Evolutionary conservation across 176 grass and related monocot genomes (phyloP).

Genomic region (Zizania latifolia): DNA sequence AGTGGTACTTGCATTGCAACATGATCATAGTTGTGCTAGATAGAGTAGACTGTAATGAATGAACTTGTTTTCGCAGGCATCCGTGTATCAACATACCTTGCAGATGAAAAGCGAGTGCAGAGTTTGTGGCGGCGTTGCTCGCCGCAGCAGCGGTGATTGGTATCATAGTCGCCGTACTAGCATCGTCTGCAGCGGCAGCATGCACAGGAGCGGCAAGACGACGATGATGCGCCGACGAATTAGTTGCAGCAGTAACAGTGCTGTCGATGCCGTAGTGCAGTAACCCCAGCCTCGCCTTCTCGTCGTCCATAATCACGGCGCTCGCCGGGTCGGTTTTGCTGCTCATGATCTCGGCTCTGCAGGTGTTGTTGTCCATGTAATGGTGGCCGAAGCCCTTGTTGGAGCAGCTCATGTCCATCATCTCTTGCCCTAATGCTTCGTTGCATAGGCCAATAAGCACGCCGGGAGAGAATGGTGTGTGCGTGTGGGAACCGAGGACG

Average conservation of each 20-base stretch:
- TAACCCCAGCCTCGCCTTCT: slow-evolving; percentile 34
- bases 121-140: slow-evolving; percentile 10
- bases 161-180: background rate
- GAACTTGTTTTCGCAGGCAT: background rate
- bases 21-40: background rate
- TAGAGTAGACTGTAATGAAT: too few relatives aligned
- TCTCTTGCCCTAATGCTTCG: slow-evolving; percentile 25
- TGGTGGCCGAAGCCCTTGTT: too few relatives aligned
- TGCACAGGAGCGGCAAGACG: background rate
- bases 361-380: background rate
- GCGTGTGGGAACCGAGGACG: slow-evolving; percentile 22
- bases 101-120: slow-evolving; percentile 35
- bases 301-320: slow-evolving; percentile 37
- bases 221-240: background rate
- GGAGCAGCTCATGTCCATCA: too few relatives aligned
- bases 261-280: slow-evolving; percentile 40
- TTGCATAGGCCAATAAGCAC: slow-evolving; percentile 21
- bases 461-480: background rate
- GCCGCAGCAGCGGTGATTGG: slow-evolving; percentile 1
- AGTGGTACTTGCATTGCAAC: background rate
- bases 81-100: slow-evolving; percentile 62
- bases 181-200: background rate
- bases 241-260: background rate
- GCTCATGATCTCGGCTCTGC: too few relatives aligned
- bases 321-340: slow-evolving; percentile 34